Percentiles rank a stretch among this genome's conserved stretches.
Conservation (phyloP, 306 rosid genomes). For the Chamaecrista fasciculata region DNA sequence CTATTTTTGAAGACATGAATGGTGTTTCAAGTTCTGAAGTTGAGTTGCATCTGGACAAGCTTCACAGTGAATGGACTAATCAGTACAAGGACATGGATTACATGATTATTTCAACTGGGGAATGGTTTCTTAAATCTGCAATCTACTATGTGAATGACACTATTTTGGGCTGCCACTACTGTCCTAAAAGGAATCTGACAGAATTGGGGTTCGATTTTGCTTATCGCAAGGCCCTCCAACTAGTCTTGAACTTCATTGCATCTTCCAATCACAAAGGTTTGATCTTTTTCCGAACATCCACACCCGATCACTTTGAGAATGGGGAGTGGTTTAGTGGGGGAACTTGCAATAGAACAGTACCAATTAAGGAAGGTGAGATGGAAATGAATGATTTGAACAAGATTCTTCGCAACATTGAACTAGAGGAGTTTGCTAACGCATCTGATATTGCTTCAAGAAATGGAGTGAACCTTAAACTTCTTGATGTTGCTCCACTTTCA, state of each 20-base stretch:
- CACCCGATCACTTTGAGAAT: slow-evolving; percentile 92
- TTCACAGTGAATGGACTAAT: slow-evolving; percentile 66
- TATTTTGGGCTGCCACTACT: slow-evolving; percentile 78
- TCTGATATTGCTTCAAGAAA: slow-evolving; percentile 45
- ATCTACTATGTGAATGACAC: slow-evolving; percentile 71
- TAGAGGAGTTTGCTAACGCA: slow-evolving; percentile 66
- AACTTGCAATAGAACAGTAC: slow-evolving; percentile 67
- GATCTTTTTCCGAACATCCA: slow-evolving; percentile 77
- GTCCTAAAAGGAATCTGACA: slow-evolving; percentile 63
- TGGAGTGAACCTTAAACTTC: slow-evolving; percentile 70
- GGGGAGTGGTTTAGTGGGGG: slow-evolving; percentile 98
- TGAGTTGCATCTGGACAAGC: slow-evolving; percentile 70
- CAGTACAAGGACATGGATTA: slow-evolving; percentile 55
- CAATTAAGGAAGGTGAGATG: slow-evolving; percentile 73
- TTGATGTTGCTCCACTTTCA: slow-evolving; percentile 64
- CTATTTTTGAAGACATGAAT: slow-evolving; percentile 78
- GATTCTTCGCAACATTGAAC: slow-evolving; percentile 59
- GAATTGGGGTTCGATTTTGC: slow-evolving; percentile 80
- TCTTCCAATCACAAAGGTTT: slow-evolving; percentile 73
- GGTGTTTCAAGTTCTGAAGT: slow-evolving; percentile 93
- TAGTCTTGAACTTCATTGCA: slow-evolving; percentile 57
- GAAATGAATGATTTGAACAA: slow-evolving; percentile 53
- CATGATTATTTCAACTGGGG: slow-evolving; percentile 85
- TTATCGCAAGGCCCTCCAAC: slow-evolving; percentile 68
- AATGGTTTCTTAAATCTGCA: slow-evolving; percentile 92